Conservation (phyloP, 2,329 filamentous ascomycete genomes). For the Botrytis sinoallii region DNA sequence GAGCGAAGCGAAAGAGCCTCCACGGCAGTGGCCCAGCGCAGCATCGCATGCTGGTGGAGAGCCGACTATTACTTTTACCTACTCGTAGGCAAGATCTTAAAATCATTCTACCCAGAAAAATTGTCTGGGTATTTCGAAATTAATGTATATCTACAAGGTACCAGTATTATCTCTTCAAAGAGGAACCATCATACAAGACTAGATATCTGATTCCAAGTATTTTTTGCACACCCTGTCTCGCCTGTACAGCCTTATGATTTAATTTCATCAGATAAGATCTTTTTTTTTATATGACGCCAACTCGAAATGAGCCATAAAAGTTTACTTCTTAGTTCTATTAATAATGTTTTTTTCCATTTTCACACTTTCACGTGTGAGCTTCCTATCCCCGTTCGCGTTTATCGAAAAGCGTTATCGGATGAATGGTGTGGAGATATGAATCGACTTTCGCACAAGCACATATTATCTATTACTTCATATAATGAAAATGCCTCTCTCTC, state of each 20-base stretch:
- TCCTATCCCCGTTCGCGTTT: not conserved
- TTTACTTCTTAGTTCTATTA: not conserved
- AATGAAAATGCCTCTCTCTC: not conserved
- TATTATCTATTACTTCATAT: not conserved
- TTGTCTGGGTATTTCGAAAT: not conserved
- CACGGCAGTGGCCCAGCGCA: not conserved
- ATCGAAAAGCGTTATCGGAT: conserved; percentile 17
- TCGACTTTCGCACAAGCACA: not conserved
- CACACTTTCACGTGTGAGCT: conserved; percentile 2
- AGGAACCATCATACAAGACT: not conserved
- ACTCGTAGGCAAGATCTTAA: not conserved
- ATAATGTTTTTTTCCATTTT: not conserved
- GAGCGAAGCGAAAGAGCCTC: not conserved
- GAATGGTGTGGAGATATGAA: conserved; percentile 10
- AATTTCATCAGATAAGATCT: not conserved
- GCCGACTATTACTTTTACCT: not conserved
- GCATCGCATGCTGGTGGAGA: not conserved
- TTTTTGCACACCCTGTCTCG: not conserved
- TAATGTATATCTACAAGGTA: not conserved
- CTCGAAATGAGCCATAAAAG: not conserved
- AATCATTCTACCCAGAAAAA: not conserved
- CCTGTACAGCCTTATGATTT: not conserved
- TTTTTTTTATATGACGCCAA: not conserved
- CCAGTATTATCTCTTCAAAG: not conserved
- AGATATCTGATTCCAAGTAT: not conserved